These are phyloP conservation scores for Phytophthora citricola DNA, from an alignment of 352 stramenopile species.

Conservation along the genomic window DNA sequence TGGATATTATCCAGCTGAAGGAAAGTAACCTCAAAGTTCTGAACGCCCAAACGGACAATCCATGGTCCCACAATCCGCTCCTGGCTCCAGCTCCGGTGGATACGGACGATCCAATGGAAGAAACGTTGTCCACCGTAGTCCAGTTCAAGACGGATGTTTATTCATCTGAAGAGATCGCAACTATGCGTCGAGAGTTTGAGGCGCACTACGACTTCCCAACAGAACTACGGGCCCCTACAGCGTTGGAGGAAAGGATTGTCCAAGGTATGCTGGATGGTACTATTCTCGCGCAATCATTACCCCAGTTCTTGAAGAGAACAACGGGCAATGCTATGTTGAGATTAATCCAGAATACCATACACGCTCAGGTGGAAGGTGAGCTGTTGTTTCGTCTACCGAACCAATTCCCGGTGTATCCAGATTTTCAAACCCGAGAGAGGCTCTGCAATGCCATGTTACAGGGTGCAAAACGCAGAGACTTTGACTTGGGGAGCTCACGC, in stretches of 20 bases:
- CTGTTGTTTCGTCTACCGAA: background rate
- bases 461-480: background rate
- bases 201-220: conserved; percentile 2
- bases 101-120: background rate
- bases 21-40: background rate
- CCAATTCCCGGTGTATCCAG: conserved; percentile 3
- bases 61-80: background rate
- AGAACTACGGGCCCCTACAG: background rate
- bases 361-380: conserved; percentile 6
- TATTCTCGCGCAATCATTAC: conserved; percentile 3
- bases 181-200: background rate
- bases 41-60: background rate
- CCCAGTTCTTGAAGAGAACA: conserved; percentile 3
- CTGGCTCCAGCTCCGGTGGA: background rate
- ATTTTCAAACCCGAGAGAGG: conserved; percentile 11
- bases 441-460: background rate
- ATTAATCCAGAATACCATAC: conserved; percentile 10
- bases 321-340: background rate
- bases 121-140: background rate
- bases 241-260: background rate
- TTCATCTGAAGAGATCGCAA: background rate
- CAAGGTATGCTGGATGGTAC: conserved; percentile 6
- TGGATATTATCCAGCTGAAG: background rate
- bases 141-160: conserved; percentile 1
- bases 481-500: conserved; percentile 3